phyloP scores from a whole-genome alignment of 371 early-diverging fungal species.

The Apophysomyces elegans region DNA sequence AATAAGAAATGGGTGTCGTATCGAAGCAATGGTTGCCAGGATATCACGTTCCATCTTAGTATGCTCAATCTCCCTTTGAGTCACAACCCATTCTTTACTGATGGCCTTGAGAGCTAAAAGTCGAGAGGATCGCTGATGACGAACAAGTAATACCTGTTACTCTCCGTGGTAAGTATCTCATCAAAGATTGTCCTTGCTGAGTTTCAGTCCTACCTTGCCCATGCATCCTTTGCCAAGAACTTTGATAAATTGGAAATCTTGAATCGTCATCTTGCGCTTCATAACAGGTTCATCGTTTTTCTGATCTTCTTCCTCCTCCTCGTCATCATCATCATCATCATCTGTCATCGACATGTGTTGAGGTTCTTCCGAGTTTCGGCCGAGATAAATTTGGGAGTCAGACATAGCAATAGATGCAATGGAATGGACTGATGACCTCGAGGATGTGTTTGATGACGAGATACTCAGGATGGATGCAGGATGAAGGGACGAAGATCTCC shows the following conservation, averaged over 20 bases:
- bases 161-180: not conserved
- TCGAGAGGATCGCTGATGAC: conserved; percentile 68
- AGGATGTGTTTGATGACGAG: not conserved
- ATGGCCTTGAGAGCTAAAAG: conserved; percentile 95
- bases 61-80: conserved; percentile 85
- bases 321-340: conserved; percentile 10
- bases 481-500: conserved; percentile 7
- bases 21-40: conserved; percentile 43
- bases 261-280: conserved; percentile 35
- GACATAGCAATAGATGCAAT: not conserved
- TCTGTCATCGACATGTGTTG: not conserved
- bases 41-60: conserved; percentile 51
- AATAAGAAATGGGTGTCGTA: conserved; percentile 93
- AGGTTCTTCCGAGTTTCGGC: not conserved
- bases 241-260: conserved; percentile 53
- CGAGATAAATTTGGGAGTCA: conserved; percentile 5
- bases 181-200: too few relatives aligned
- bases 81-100: conserved; percentile 89
- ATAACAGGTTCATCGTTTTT: conserved; percentile 24
- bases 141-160: conserved; percentile 80
- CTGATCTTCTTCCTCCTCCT: conserved; percentile 36
- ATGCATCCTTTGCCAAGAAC: conserved; percentile 48
- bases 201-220: conserved; percentile 43
- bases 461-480: not conserved
- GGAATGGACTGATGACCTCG: conserved; percentile 8